Base-by-base conservation (phyloP, 148 eudicot species). In the Cornus kousa region DNA sequence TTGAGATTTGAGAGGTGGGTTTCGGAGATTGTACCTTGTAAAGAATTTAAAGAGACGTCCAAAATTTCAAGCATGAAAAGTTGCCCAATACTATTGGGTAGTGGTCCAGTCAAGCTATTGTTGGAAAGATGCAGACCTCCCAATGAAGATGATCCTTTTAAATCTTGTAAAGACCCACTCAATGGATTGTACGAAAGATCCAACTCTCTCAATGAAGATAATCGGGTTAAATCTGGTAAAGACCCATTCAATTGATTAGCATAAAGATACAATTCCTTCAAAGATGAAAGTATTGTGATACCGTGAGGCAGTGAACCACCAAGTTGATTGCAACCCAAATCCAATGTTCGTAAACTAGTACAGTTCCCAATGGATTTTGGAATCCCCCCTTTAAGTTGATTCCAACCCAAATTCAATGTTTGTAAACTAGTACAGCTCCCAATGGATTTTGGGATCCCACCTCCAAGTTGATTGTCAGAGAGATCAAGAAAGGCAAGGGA, bases 1-100 rank as follows among this genome's bases (percentile, higher is more conserved):
- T 39, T 4, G 74, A 78, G 16, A 9, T 64, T 39, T 75, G 76
- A 78, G 14, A 78, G 74, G 82, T 81, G 74, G 48, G 59, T 1
- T 12, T 64, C 28, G 16, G 85, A 81, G 1, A 78, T 70, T 46
- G 77, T 62, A n/a, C 77, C 82, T 76, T 81, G 60, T 4, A 87
- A 75, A 4, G 72, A 83, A 59, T 78, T 85, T n/a, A 40, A 23
- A 64, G 82, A 64, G 12, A 77, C 19, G 78, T 65, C 77, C 57
- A 87, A 78, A 3, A 9, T 1, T 59, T 70, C 78, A 39, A 87
- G 86, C 66, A 9, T 72, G 23, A 53, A 60, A 37, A 87, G 90
- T 43, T 79, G 79, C 2, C 71, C 67, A 59, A 82, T 13, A 60
- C 75, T 82, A 35, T 31, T 16, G 28, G 80, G 69, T 12, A 83